Percentiles rank a stretch among this genome's conserved stretches.
phyloP scores from a whole-genome alignment of 257 asterid species.

The Plantago major region DNA sequence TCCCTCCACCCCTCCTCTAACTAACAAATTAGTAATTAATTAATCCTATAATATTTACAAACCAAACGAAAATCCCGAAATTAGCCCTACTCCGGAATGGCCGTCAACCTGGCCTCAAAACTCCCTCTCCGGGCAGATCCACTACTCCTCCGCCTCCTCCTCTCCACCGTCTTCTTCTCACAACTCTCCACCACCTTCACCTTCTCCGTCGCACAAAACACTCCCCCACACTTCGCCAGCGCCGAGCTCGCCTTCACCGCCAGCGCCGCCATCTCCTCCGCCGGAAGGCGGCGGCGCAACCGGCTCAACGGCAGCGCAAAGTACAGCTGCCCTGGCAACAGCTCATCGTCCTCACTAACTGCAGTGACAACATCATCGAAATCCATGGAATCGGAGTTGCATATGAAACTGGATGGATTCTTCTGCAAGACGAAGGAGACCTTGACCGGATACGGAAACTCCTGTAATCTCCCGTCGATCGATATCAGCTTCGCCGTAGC shows the following conservation, averaged over 20 bases:
- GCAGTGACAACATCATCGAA: constrained; percentile 70
- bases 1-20: too few species aligned
- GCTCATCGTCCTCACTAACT: constrained; percentile 67
- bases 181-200: constrained; percentile 26
- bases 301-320: constrained; percentile 72
- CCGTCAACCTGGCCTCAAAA: constrained; percentile 43
- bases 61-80: constrained; percentile 21
- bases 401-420: constrained; percentile 64
- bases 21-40: too few species aligned
- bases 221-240: constrained; percentile 17
- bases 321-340: constrained; percentile 79
- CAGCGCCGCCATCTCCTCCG: constrained; percentile 98
- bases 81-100: constrained; percentile 72
- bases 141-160: constrained; percentile 13
- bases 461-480: constrained; percentile 75
- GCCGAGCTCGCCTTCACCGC: constrained; percentile 96
- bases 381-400: constrained; percentile 94
- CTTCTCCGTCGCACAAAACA: constrained; percentile 23
- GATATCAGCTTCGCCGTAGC: constrained; percentile 74
- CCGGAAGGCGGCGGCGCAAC: constrained; percentile 52
- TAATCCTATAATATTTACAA: constrained; percentile 26
- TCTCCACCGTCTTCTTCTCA: constrained; percentile 21
- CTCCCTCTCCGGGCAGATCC: constrained; percentile 35
- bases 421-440: constrained; percentile 64
- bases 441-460: constrained; percentile 69